Percentiles rank a stretch among this genome's conserved stretches.
These are phyloP conservation scores for Colletotrichum magnum DNA, from an alignment of 2,329 filamentous ascomycete species.

Conservation along the genomic window DNA sequence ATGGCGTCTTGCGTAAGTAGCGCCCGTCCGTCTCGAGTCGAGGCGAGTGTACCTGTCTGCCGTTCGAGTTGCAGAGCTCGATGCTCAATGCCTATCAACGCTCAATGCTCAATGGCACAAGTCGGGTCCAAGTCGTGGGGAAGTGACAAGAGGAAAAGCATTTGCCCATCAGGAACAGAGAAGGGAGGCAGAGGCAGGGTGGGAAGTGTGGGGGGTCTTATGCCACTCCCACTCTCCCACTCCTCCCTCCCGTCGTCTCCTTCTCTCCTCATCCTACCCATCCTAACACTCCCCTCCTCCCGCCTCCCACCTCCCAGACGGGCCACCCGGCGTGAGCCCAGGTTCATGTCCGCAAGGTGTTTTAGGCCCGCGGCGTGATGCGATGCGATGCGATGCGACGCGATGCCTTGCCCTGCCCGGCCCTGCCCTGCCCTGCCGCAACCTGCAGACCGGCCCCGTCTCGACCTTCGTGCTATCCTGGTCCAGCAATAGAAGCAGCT, in stretches of 20 bases:
- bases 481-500: slow-evolving; percentile 19
- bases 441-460: slow-evolving; percentile 5
- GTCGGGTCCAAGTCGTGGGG: slow-evolving; percentile 25
- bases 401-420: slow-evolving; percentile 12
- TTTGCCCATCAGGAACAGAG: slow-evolving; percentile 14
- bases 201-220: slow-evolving; percentile 37
- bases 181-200: slow-evolving; percentile 16
- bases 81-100: slow-evolving; percentile 8
- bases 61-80: not conserved
- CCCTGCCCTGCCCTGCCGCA: slow-evolving; percentile 18
- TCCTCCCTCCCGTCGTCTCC: slow-evolving; percentile 1
- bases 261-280: not conserved
- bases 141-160: slow-evolving; percentile 31
- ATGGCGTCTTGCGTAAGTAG: slow-evolving; percentile 8
- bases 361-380: slow-evolving; percentile 26
- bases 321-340: slow-evolving; percentile 14
- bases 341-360: slow-evolving; percentile 13
- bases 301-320: slow-evolving; percentile 15
- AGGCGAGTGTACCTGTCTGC: not conserved
- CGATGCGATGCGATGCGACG: slow-evolving; percentile 30
- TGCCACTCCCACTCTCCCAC: slow-evolving; percentile 30
- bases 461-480: slow-evolving; percentile 16
- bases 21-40: slow-evolving; percentile 8
- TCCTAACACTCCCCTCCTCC: not conserved
- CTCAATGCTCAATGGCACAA: slow-evolving; percentile 21